Evolutionary conservation across 2,329 filamentous ascomycete species (phyloP), one percentile per base, ranked within the genome.

Genomic region (Dactylonectria macrodidyma): DNA sequence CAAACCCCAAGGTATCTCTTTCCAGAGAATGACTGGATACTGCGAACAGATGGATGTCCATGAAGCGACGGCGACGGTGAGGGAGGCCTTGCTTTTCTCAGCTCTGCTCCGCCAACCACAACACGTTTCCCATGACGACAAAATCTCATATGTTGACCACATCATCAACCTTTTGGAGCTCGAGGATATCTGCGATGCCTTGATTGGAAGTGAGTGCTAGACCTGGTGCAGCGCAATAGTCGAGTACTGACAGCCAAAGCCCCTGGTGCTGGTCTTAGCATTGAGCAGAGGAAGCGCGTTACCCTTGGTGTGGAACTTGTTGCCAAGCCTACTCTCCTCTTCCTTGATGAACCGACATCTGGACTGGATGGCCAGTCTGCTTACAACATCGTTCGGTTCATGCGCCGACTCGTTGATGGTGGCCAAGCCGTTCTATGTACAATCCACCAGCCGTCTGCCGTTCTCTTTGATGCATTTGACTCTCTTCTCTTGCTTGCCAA

Each of bases 231-330:
- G 7, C 11, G 50, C 5, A 38, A 33, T 8, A 6, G 11, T 61
- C 8, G 6, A 80, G 91, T 11, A 86, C 87, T 19, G 86, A 91
- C 46, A 88, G 62, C 24, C 59, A 2, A 16, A 71, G 67, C 36
- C 38, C 61, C 72, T 34, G 86, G 86, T 3, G 81, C 82, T 41
- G 81, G 84, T 2, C 80, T 87, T 22, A 85, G 81, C 6, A 84
- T 86, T 9, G 86, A 87, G 16, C 84, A 88, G 71, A 77, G 85
- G 4, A 93, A 93, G 81, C 86, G 91, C 34, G 81, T 93, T 1
- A 93, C 91, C 0, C 91, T 93, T 44, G 91, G 89, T 55, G 91
- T 93, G 1, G 91, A 93, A 71, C 80, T 93, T 5, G 91, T 90
- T n/a, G 90, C 91, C 1, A 92, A 91, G 73, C 91, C 91, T 0